Evolutionary conservation across 805 yeast genomes (phyloP).

Genomic region (Saturnispora saitoi): DNA sequence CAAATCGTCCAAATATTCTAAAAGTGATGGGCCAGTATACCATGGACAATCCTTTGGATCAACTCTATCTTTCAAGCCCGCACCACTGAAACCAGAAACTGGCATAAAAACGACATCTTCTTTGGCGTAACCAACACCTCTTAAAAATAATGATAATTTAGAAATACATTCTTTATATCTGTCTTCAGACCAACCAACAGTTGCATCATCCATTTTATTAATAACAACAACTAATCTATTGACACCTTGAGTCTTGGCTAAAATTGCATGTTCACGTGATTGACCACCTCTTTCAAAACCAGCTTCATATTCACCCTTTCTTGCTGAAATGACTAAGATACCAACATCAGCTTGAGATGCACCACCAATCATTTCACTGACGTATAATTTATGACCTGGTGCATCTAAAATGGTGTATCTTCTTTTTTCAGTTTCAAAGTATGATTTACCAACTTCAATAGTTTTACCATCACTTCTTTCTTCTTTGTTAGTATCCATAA

Average conservation of each 20-base stretch:
- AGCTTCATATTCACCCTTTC: constrained; percentile 99
- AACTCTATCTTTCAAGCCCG: constrained; percentile 86
- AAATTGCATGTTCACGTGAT: constrained; percentile 93
- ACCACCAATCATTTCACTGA: constrained; percentile 99
- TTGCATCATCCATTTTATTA: constrained; percentile 98
- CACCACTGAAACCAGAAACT: constrained; percentile 96
- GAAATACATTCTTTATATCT: constrained; percentile 92
- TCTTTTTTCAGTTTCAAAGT: constrained; percentile 95
- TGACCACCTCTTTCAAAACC: constrained; percentile 99
- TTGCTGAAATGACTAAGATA: constrained; percentile 90
- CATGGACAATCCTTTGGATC: constrained; percentile 69
- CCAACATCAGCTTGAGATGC: constrained; percentile 99
- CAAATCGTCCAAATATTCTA: constrained; percentile 83
- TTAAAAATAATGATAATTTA: constrained; percentile 70
- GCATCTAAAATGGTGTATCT: constrained; percentile 98
- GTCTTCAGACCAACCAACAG: constrained; percentile 92
- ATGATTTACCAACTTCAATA: constrained; percentile 96
- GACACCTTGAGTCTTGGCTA: constrained; percentile 98
- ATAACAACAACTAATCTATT: constrained; percentile 88
- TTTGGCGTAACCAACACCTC: constrained; percentile 83
- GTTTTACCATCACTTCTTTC: constrained; percentile 99
- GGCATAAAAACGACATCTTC: constrained; percentile 91
- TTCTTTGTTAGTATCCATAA: constrained; percentile 98
- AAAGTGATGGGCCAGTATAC: constrained; percentile 87
- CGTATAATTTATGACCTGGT: constrained; percentile 99